Evolutionary conservation across 2,329 filamentous ascomycete species (phyloP).

Genomic region (Aureobasidium sp.): DNA sequence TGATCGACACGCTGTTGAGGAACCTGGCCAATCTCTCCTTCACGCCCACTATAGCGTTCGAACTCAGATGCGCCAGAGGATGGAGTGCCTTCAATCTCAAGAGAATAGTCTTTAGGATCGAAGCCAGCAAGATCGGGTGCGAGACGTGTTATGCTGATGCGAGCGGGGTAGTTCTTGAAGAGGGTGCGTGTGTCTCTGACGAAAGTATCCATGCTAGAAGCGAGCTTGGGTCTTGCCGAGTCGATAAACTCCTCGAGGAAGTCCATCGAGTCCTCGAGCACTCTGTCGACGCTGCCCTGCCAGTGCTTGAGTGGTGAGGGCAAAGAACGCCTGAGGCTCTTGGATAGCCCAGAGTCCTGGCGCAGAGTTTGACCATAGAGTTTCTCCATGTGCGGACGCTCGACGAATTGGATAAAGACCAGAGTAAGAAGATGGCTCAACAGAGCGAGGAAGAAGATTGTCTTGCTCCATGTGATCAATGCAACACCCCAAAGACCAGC

Average conservation of each 20-base stretch:
- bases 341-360: constrained; percentile 81
- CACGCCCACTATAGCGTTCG: constrained; percentile 62
- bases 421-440: constrained; percentile 79
- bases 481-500: constrained; percentile 95
- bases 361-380: constrained; percentile 81
- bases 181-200: constrained; percentile 80
- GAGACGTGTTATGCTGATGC: constrained; percentile 73
- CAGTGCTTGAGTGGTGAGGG: constrained; percentile 76
- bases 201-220: constrained; percentile 77
- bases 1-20: constrained; percentile 54
- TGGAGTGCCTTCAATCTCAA: constrained; percentile 57
- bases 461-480: constrained; percentile 81
- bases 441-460: constrained; percentile 80
- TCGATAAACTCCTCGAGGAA: constrained; percentile 90
- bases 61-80: constrained; percentile 42
- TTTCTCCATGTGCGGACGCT: constrained; percentile 97
- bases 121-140: constrained; percentile 73
- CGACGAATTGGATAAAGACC: constrained; percentile 84
- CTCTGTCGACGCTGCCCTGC: constrained; percentile 79
- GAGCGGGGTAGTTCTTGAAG: constrained; percentile 82
- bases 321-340: constrained; percentile 79
- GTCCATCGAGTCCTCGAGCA: constrained; percentile 77
- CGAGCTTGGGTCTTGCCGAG: constrained; percentile 74
- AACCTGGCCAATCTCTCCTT: constrained; percentile 62
- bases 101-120: constrained; percentile 70